Conservation (phyloP, 2,329 filamentous ascomycete species). For the Biscogniauxia mediterranea region DNA sequence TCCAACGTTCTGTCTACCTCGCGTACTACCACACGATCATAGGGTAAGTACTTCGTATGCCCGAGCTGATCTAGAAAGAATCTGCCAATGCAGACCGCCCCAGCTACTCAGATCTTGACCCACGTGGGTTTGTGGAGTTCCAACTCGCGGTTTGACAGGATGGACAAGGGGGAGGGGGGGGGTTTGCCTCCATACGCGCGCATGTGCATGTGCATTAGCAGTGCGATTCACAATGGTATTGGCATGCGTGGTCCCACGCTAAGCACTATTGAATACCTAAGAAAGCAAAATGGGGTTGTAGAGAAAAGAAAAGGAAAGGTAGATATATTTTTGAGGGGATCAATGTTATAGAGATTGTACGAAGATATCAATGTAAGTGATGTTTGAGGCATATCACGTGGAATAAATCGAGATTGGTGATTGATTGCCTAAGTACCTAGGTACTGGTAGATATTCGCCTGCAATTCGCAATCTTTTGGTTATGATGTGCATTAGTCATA, state of each 20-base stretch:
- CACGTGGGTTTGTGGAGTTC: constrained; percentile 20
- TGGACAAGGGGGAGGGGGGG: constrained; percentile 3
- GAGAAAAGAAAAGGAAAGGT: no score
- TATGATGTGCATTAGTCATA: background rate
- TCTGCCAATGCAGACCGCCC: constrained; percentile 9
- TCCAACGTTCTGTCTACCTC: no score
- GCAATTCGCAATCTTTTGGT: background rate
- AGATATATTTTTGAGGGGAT: no score
- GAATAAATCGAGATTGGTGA: no score
- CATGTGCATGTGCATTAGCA: background rate
- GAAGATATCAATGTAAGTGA: no score
- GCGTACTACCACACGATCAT: no score
- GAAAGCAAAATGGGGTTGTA: no score
- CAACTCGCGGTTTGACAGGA: background rate
- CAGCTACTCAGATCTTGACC: background rate
- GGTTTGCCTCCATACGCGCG: no score
- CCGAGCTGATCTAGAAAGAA: constrained; percentile 1
- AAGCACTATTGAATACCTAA: background rate
- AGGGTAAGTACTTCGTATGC: background rate
- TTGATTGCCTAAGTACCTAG: no score
- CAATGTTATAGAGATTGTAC: no score
- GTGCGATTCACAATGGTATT: background rate
- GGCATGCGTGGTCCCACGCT: background rate
- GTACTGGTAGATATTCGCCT: no score
- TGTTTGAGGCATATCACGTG: no score